Percentiles rank a stretch among this genome's conserved stretches.
These are phyloP conservation scores for Metschnikowia henanensis DNA, from an alignment of 805 yeast species.

Conservation along the genomic window DNA sequence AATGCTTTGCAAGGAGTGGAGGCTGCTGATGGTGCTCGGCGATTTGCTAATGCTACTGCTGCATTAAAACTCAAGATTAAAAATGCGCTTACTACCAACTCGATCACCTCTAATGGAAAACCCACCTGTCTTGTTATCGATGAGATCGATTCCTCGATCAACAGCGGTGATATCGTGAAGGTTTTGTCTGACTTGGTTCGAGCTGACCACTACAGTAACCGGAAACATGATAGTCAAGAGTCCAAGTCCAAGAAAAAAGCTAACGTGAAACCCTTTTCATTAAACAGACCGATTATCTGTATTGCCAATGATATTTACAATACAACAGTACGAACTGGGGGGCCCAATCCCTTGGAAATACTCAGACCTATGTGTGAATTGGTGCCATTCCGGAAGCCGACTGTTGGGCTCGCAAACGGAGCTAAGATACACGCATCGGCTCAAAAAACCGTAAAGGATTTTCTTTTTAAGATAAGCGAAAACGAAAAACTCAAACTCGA, in stretches of 20 bases:
- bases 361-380: constrained; percentile 74
- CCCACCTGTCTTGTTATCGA: constrained; percentile 87
- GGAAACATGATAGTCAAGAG: constrained; percentile 4
- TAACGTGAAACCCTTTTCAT: constrained; percentile 36
- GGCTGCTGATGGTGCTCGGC: constrained; percentile 13
- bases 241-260: constrained; percentile 21
- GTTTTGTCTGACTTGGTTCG: constrained; percentile 60
- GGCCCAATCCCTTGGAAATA: constrained; percentile 61
- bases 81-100: constrained; percentile 58
- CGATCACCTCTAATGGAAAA: constrained; percentile 63
- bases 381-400: constrained; percentile 61
- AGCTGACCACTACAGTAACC: constrained; percentile 41
- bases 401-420: constrained; percentile 32
- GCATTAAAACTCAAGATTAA: constrained; percentile 36
- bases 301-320: constrained; percentile 84
- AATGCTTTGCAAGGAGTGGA: constrained; percentile 31
- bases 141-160: constrained; percentile 67
- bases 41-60: constrained; percentile 25
- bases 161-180: constrained; percentile 36
- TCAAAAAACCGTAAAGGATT: constrained; percentile 36
- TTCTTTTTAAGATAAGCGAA: constrained; percentile 48
- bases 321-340: constrained; percentile 22
- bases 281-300: constrained; percentile 85
- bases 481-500: constrained; percentile 52
- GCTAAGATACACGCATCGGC: constrained; percentile 29